A percentile compares a stretch with the other conserved stretches of the same genome.
Evolutionary conservation across 164 flowering plant genomes (phyloP).

Genomic region (Annona squamosa): DNA sequence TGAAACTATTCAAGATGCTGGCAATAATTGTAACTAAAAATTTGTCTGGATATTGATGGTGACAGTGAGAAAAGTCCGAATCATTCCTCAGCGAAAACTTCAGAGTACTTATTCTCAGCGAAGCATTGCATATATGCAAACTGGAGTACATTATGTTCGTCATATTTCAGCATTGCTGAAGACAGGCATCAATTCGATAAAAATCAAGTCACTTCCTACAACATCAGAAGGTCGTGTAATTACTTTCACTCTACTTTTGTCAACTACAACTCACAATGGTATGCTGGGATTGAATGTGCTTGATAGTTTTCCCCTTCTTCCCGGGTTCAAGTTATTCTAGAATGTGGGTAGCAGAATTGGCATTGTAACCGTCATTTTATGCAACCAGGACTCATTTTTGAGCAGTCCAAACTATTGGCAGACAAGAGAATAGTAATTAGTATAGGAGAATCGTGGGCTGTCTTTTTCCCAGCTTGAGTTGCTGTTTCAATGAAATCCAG

Average conservation of each 20-base stretch:
- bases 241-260: background rate
- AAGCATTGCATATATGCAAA: conserved; percentile 58
- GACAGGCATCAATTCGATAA: conserved; percentile 54
- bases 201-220: conserved; percentile 30
- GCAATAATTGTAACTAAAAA: background rate
- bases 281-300: background rate
- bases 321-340: background rate
- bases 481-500: too few species aligned
- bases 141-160: conserved; percentile 60
- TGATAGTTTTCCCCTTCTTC: background rate
- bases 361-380: background rate
- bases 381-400: background rate
- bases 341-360: too few species aligned
- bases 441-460: too few species aligned
- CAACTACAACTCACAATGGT: background rate
- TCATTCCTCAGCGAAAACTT: conserved; percentile 68
- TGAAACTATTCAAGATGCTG: background rate
- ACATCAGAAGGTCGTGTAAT: conserved; percentile 34
- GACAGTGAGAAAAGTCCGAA: conserved; percentile 66
- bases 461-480: too few species aligned
- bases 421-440: too few species aligned
- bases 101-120: conserved; percentile 57
- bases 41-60: conserved; percentile 9
- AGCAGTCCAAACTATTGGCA: background rate
- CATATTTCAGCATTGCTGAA: conserved; percentile 71